A percentile compares a stretch with the other conserved stretches of the same genome.
These are phyloP conservation scores for Esteya vermicola DNA, from an alignment of 2,329 filamentous ascomycete species.

Conservation along the genomic window DNA sequence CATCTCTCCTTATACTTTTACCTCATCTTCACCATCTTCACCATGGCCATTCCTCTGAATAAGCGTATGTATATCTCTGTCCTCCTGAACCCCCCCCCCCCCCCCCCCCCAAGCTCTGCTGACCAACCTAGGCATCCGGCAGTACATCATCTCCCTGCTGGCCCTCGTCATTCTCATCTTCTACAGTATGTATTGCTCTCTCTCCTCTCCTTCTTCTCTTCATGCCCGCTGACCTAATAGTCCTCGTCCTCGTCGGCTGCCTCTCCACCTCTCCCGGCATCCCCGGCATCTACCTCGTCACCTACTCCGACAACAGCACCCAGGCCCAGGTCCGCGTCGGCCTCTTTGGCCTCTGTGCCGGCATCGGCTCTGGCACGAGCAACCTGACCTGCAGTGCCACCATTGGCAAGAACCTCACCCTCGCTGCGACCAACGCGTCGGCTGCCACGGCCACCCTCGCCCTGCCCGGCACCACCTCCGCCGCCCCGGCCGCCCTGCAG, in stretches of 20 bases:
- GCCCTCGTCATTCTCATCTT: slow-evolving; percentile 3
- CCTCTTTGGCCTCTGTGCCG: slow-evolving; percentile 6
- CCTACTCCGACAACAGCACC: slow-evolving; percentile 9
- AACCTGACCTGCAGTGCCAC: slow-evolving; percentile 8
- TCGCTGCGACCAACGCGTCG: slow-evolving; percentile 8
- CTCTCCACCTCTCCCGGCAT: slow-evolving; percentile 12
- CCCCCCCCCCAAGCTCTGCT: neutral
- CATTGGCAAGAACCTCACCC: slow-evolving; percentile 8
- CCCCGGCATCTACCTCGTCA: slow-evolving; percentile 11
- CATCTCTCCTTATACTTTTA: neutral
- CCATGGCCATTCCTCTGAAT: neutral
- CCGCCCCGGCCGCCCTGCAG: slow-evolving; percentile 4
- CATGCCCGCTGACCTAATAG: neutral
- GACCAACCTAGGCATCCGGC: neutral
- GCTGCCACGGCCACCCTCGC: slow-evolving; percentile 1
- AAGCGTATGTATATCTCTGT: neutral
- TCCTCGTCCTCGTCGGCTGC: slow-evolving; percentile 11
- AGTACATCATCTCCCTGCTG: slow-evolving; percentile 4
- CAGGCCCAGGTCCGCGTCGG: slow-evolving; percentile 10
- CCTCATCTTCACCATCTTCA: neutral
- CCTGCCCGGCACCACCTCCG: slow-evolving; percentile 1
- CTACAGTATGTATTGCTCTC: slow-evolving; percentile 1
- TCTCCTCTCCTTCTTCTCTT: too few species aligned
- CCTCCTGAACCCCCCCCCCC: neutral
- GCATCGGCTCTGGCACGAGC: neutral